phyloP scores from a whole-genome alignment of 2,329 filamentous ascomycete species.

The Botryotinia globosa region DNA sequence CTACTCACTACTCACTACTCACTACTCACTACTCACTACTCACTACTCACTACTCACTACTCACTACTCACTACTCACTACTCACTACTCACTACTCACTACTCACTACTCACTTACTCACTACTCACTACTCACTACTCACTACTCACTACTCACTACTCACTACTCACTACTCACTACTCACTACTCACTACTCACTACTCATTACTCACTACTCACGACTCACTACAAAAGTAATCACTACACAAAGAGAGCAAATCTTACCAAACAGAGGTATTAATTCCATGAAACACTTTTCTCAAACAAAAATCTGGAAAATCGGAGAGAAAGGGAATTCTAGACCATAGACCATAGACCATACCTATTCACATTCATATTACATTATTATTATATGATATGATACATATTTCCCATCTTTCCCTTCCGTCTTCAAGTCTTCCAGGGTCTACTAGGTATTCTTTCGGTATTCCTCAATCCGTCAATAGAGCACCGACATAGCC shows the following conservation, averaged over 20 bases:
- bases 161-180: not conserved
- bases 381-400: not conserved
- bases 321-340: not conserved
- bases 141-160: not conserved
- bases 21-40: not conserved
- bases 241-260: not conserved
- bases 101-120: no score
- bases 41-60: not conserved
- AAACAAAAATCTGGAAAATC: not conserved
- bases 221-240: not conserved
- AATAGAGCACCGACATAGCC: conserved; percentile 6
- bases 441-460: not conserved
- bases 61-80: not conserved
- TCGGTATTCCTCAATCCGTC: conserved; percentile 4
- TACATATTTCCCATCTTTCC: not conserved
- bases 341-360: not conserved
- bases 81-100: not conserved
- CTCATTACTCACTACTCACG: not conserved
- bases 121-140: not conserved
- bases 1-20: not conserved
- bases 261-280: not conserved
- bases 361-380: not conserved
- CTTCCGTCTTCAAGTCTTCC: not conserved
- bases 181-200: not conserved
- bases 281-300: not conserved